phyloP scores from a whole-genome alignment of 352 stramenopile genomes.

The Phytopythium vexans region DNA sequence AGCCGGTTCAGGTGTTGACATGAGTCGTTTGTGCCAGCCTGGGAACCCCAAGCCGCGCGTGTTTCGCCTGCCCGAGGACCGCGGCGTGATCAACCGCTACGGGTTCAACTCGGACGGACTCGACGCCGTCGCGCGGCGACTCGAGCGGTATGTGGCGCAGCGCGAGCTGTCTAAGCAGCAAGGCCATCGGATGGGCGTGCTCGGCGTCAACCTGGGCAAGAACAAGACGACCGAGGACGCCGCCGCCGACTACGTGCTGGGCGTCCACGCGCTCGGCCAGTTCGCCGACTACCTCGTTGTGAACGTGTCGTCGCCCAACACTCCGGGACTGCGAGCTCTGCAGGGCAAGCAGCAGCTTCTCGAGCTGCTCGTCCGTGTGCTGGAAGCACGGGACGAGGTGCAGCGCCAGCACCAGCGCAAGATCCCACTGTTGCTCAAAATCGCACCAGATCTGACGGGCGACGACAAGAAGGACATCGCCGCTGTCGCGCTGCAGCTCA shows the following conservation, averaged over 20 bases:
- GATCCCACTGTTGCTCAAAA: conserved; percentile 96
- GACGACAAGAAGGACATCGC: conserved; percentile 96
- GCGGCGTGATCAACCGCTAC: conserved; percentile 97
- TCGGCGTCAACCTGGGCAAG: conserved; percentile 98
- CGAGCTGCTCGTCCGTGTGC: conserved; percentile 65
- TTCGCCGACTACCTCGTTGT: conserved; percentile 98
- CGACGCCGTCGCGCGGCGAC: conserved; percentile 63
- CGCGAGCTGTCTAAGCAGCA: conserved; percentile 15
- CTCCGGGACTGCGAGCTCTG: conserved; percentile 78
- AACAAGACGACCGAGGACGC: conserved; percentile 93
- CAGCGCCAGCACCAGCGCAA: conserved; percentile 44
- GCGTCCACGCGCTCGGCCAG: conserved; percentile 89
- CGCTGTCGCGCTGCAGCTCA: conserved; percentile 53
- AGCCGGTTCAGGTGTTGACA: not conserved
- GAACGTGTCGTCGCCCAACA: conserved; percentile 98
- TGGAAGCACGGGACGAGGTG: conserved; percentile 65
- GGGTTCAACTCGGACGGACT: conserved; percentile 97
- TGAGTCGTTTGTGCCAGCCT: conserved; percentile 19
- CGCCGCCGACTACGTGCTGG: conserved; percentile 87
- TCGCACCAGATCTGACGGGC: conserved; percentile 94
- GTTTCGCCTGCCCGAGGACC: conserved; percentile 94
- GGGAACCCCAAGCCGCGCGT: conserved; percentile 96
- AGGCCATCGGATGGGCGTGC: conserved; percentile 66
- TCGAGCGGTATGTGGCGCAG: conserved; percentile 54
- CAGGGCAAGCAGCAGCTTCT: conserved; percentile 83